phyloP scores from a whole-genome alignment of 352 stramenopile species.

The Globisporangium acanthophoron region DNA sequence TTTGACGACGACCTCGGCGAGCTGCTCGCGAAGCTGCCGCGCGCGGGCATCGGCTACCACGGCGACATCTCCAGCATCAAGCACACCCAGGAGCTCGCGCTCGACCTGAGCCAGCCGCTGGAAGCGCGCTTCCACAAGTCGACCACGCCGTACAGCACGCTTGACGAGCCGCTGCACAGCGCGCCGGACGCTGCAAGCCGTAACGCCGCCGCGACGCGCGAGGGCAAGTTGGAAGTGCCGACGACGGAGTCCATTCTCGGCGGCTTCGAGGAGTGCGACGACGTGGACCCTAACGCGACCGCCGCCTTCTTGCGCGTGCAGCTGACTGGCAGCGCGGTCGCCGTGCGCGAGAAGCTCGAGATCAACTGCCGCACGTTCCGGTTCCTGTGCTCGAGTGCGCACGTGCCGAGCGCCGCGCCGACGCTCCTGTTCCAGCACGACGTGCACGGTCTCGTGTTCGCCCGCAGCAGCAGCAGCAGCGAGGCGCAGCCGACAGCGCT shows the following conservation, averaged over 20 bases:
- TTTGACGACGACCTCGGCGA: constrained; percentile 54
- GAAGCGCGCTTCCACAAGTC: constrained; percentile 77
- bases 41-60: constrained; percentile 73
- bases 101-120: constrained; percentile 46
- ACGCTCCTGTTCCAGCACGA: constrained; percentile 79
- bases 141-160: constrained; percentile 65
- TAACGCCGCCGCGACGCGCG: constrained; percentile 7
- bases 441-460: constrained; percentile 72
- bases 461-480: constrained; percentile 2
- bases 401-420: constrained; percentile 4
- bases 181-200: constrained; percentile 24
- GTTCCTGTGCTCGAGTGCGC: constrained; percentile 41
- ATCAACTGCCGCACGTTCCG: constrained; percentile 70
- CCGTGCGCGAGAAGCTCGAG: constrained; percentile 38
- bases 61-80: constrained; percentile 59
- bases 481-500: constrained; percentile 22
- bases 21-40: constrained; percentile 57
- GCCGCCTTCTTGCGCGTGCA: constrained; percentile 47
- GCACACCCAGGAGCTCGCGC: constrained; percentile 36
- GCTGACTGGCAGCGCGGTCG: constrained; percentile 17
- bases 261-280: constrained; percentile 79
- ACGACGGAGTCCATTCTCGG: constrained; percentile 75
- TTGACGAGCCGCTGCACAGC: constrained; percentile 53
- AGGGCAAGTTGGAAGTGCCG: constrained; percentile 54
- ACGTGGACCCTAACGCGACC: constrained; percentile 65